Evolutionary conservation across 2,329 filamentous ascomycete genomes (phyloP), one percentile per base, ranked within the genome.

Genomic region (Exophiala mesophila): DNA sequence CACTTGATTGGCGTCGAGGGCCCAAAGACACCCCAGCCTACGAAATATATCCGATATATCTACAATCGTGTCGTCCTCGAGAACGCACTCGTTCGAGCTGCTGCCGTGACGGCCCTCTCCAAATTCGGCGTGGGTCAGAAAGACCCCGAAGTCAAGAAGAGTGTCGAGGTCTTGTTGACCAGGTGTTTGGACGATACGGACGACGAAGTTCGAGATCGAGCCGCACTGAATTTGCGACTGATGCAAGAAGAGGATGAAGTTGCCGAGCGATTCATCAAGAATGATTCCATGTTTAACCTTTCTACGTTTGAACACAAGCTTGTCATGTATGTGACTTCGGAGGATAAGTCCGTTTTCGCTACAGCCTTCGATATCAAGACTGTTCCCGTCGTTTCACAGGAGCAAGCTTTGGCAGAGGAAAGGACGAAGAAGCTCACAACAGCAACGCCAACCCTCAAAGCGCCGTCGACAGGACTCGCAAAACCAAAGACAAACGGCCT

Each of bases 11-110:
- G 92, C 57, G 76, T 90, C 19, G 92, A 98, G 69, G 92, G 92
- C 1, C 92, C 92, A 51, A 94, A 92, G 71, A 96, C 90, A 3
- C 82, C 86, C 12, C 87, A 96, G 58, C 92, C 92, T 0, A 97
- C 92, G 43, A 97, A 98, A 74, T 98, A 96, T 65, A 95, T 98
- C 57, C 86, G 92, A 44, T 98, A 97, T 67, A 98, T 98, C 61
- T 98, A 98, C 73, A 98, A 98, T 71, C 81, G 92, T 46, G 90
- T 98, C 16, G 92, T 98, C 12, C 71, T 98, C 39, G 92, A 98
- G 68, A 98, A 98, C 62, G 88, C 92, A 29, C 88, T 96, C 50
- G 89, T 98, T 15, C 80, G 92, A 55, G 92, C 92, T 36, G 89
- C 92, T 7, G 92, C 92, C 39, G 94, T 97, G 17, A 97, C 92